These are phyloP conservation scores for Tilletiopsis washingtonensis DNA, from an alignment of 1,284 basidiomycete genomes.

Conservation along the genomic window DNA sequence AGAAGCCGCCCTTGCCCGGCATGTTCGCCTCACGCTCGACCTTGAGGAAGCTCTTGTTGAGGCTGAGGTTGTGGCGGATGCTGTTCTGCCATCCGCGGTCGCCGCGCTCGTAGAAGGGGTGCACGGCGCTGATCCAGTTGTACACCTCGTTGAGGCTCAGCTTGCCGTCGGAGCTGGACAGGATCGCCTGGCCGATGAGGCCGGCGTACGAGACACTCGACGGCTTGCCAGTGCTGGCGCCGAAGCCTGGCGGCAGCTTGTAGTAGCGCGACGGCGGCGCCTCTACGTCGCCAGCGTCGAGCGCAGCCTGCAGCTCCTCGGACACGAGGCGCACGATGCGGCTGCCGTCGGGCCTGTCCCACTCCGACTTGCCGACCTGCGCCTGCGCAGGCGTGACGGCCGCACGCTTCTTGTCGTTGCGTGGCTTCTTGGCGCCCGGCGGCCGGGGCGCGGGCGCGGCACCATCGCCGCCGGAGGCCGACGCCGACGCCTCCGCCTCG, in stretches of 20 bases:
- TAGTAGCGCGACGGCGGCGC: constrained; percentile 41
- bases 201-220: constrained; percentile 69
- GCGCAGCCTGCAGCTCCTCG: constrained; percentile 40
- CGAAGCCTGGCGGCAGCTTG: constrained; percentile 36
- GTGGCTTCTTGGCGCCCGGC: constrained; percentile 1
- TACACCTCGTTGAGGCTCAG: constrained; percentile 93
- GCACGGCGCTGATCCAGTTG: constrained; percentile 85
- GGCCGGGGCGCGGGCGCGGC: neutral
- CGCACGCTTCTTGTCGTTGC: constrained; percentile 16
- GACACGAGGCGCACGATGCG: constrained; percentile 43
- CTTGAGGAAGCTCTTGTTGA: constrained; percentile 71
- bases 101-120: constrained; percentile 83
- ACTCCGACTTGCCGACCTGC: constrained; percentile 17
- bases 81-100: constrained; percentile 94
- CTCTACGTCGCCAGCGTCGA: constrained; percentile 34
- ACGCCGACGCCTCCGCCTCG: too few species aligned
- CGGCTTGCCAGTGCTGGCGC: constrained; percentile 35
- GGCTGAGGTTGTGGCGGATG: constrained; percentile 79
- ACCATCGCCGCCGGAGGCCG: too few species aligned
- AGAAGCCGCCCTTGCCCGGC: constrained; percentile 50
- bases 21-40: constrained; percentile 45
- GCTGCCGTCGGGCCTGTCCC: constrained; percentile 42
- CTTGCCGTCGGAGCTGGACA: constrained; percentile 72
- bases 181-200: constrained; percentile 86
- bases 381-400: neutral